These are phyloP conservation scores for Colletotrichum musae DNA, from an alignment of 2,329 filamentous ascomycete genomes.

Conservation along the genomic window DNA sequence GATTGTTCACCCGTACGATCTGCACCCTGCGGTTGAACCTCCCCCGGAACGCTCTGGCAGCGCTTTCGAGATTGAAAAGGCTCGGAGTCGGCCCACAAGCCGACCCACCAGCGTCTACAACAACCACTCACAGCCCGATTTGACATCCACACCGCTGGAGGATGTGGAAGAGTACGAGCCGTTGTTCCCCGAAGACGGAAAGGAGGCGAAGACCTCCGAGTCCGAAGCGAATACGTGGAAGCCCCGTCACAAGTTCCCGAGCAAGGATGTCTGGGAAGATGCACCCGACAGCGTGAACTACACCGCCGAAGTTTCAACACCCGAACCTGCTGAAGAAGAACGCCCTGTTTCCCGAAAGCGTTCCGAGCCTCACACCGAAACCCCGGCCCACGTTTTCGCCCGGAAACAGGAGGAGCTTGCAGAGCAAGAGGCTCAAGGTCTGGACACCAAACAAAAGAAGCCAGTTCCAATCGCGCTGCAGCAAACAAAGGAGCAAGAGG, in stretches of 20 bases:
- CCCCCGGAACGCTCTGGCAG: slow-evolving; percentile 74
- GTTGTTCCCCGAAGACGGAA: slow-evolving; percentile 85
- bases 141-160: slow-evolving; percentile 80
- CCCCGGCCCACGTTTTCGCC: slow-evolving; percentile 76
- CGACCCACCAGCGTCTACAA: slow-evolving; percentile 75
- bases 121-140: slow-evolving; percentile 64
- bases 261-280: slow-evolving; percentile 98
- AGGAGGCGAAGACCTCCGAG: slow-evolving; percentile 55
- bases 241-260: slow-evolving; percentile 83
- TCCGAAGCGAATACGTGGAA: slow-evolving; percentile 62
- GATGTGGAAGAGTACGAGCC: slow-evolving; percentile 96
- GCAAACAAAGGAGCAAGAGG: slow-evolving; percentile 53
- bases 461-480: slow-evolving; percentile 42
- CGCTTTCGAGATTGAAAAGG: slow-evolving; percentile 68
- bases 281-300: slow-evolving; percentile 87
- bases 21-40: slow-evolving; percentile 88
- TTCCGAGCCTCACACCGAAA: slow-evolving; percentile 53
- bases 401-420: slow-evolving; percentile 76
- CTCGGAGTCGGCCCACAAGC: slow-evolving; percentile 76
- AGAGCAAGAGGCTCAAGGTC: slow-evolving; percentile 65
- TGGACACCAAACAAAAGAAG: slow-evolving; percentile 65
- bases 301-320: slow-evolving; percentile 87
- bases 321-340: slow-evolving; percentile 66
- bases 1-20: slow-evolving; percentile 75
- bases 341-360: slow-evolving; percentile 51